Base-by-base conservation (phyloP, 768 basidiomycete genomes). In the Boletus sensibilis region DNA sequence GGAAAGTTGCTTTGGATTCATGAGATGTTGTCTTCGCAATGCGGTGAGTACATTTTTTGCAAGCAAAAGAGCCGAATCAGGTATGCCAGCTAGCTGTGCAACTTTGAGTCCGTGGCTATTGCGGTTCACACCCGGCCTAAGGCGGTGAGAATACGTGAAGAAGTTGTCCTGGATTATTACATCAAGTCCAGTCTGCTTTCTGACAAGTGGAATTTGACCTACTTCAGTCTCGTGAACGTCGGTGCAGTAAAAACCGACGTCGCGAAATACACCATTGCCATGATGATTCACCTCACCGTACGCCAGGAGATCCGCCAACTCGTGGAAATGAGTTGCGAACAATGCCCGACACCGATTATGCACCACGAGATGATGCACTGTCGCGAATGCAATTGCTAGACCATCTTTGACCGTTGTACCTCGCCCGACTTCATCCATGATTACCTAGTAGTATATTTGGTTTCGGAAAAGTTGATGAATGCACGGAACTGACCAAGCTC, bases 371-470 rank as follows among this genome's bases (percentile, higher is more conserved):
- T 98, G 87, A 64, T 95, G 87, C 34, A 95, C 79, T 3, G 92
- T 86, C 7, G 92, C 91, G 66, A 93, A 98, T 18, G 97, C 95
- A 49, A 98, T 92, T 0, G 96, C 93, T 14, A 98, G 72, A 11
- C 96, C 96, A 65, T 97, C 95, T 57, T 85, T 85, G 9, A 94
- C 85, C 0, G 94, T 94, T 6, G 96, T 98, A 34, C 96, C 96
- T 62, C 96, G 78, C 7, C 96, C 96, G n/a, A 99, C 94, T 76
- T 99, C 96, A 68, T 99, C 96, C 92, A 99, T 95, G 59, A 99
- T 95, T n/a, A 98, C 90, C 92, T 94, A 63, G 27, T 23, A 42
- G 27, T 33, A 55, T 52, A 5, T 51, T 64, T 38, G 49, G 50
- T 34, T 57, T 60, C 35, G 41, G 41, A 33, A 21, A 37, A 16